Conservation (phyloP, 305 asterid species). For the Salvia sclarea region DNA sequence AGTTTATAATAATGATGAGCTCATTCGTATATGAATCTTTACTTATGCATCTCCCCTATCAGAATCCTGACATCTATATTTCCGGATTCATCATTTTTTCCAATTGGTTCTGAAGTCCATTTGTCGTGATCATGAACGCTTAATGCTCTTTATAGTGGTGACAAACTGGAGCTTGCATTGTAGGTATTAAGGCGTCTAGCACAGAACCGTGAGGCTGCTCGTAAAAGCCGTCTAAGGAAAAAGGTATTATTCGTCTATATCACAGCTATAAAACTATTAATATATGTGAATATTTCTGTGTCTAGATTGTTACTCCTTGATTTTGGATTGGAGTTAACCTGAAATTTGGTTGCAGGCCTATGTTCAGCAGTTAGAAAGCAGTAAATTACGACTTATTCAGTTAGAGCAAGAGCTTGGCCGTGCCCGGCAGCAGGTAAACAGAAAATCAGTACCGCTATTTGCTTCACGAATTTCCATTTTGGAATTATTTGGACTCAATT, state of each 20-base stretch:
- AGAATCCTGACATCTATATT: not conserved
- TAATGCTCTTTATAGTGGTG: slow-evolving; percentile 14
- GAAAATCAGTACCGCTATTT: slow-evolving; percentile 13
- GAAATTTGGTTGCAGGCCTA: slow-evolving; percentile 59
- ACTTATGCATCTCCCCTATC: not conserved
- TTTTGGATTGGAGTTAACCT: slow-evolving; percentile 16
- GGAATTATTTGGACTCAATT: not conserved
- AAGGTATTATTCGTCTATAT: slow-evolving; percentile 51
- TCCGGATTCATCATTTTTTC: not conserved
- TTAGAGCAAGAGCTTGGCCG: slow-evolving; percentile 87
- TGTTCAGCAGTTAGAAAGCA: slow-evolving; percentile 89
- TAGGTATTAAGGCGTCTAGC: slow-evolving; percentile 91
- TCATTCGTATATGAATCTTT: not conserved
- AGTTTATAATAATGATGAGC: not conserved
- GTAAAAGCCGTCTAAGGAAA: slow-evolving; percentile 92
- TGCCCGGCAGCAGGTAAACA: slow-evolving; percentile 67
- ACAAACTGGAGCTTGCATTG: slow-evolving; percentile 25
- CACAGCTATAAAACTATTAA: slow-evolving; percentile 7
- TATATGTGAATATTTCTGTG: slow-evolving; percentile 6
- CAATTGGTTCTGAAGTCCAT: not conserved
- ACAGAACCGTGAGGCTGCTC: slow-evolving; percentile 99
- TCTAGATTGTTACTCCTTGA: not conserved
- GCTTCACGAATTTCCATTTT: not conserved
- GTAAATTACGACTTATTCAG: slow-evolving; percentile 74
- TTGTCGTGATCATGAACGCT: too few species aligned